Evolutionary conservation across 2,329 filamentous ascomycete species (phyloP), one percentile per base, ranked within the genome.

Genomic region (Claviceps digitariae): DNA sequence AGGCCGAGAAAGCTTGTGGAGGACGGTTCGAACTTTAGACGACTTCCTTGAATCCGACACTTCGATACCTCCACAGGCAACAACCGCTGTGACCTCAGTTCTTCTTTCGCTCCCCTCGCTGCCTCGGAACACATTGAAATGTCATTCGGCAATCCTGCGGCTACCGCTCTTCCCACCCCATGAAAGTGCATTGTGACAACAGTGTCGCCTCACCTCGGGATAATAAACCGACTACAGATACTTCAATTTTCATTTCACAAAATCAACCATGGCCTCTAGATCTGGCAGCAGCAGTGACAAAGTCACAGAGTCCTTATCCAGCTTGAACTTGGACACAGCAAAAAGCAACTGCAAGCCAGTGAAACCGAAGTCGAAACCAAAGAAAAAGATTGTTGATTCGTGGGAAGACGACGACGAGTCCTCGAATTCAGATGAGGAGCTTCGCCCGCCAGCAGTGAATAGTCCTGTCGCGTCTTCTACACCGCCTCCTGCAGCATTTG

Each of bases 401-500:
- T 75, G 73, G 73, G 73, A 75, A 29, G 73, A 93, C 61, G 86
- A 86, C 53, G 74, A 77, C 34, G 67, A 74, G 36, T 74, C 73
- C 7, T 68, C 68, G 17, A 70, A 74, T 45, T 61, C 63, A 25
- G 57, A 64, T 3, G 58, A 60, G 2, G 58, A 61, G 25, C 40
- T 59, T 29, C 46, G 57, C 53, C 54, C 53, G 43, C 52, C 56
- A 6, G 77, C 80, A 25, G 83, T 83, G 13, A 53, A 57, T 40
- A 59, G 55, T 8, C 65, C 64, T 55, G 66, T 61, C 3, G 57
- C 62, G 15, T 58, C 60, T 13, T 68, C 66, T 9, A 77, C 82
- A 21, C 84, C 84, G 29, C 84, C 84, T 1, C 81, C 84, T 0
- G 87, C 83, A 0, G 84, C 85, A 12, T 77, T 80, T 59, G 81